Conservation (phyloP, 1,139 yeast species). For the Yamadazyma mexicana region DNA sequence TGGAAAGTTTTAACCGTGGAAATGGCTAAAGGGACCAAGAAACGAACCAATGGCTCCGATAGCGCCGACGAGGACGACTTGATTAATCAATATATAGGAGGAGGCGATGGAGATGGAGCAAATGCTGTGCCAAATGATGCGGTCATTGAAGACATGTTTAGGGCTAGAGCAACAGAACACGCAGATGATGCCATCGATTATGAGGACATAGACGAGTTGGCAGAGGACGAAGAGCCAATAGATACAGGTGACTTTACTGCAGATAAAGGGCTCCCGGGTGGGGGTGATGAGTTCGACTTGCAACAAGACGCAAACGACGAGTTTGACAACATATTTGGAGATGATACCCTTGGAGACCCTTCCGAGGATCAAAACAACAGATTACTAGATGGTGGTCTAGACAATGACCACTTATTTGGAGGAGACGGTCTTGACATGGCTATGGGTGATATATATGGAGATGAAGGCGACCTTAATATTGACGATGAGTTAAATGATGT, state of each 20-base stretch:
- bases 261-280: constrained; percentile 17
- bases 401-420: constrained; percentile 34
- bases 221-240: constrained; percentile 70
- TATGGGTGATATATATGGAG: constrained; percentile 38
- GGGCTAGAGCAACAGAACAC: constrained; percentile 52
- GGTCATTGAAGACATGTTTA: constrained; percentile 41
- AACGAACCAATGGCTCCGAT: not conserved
- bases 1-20: not conserved
- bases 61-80: constrained; percentile 13
- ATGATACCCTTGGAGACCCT: constrained; percentile 20
- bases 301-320: constrained; percentile 43
- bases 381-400: constrained; percentile 43
- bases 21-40: constrained; percentile 1
- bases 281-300: constrained; percentile 19
- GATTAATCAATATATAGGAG: constrained; percentile 19
- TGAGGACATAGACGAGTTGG: constrained; percentile 92
- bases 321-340: constrained; percentile 53
- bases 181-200: constrained; percentile 95
- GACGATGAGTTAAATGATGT: constrained; percentile 1
- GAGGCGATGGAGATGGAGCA: constrained; percentile 11
- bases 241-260: constrained; percentile 22
- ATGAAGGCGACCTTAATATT: constrained; percentile 5
- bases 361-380: constrained; percentile 14
- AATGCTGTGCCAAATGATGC: constrained; percentile 32
- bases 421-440: constrained; percentile 46